Base-by-base conservation (phyloP, 106 monocot species). In the Triglochin maritima region DNA sequence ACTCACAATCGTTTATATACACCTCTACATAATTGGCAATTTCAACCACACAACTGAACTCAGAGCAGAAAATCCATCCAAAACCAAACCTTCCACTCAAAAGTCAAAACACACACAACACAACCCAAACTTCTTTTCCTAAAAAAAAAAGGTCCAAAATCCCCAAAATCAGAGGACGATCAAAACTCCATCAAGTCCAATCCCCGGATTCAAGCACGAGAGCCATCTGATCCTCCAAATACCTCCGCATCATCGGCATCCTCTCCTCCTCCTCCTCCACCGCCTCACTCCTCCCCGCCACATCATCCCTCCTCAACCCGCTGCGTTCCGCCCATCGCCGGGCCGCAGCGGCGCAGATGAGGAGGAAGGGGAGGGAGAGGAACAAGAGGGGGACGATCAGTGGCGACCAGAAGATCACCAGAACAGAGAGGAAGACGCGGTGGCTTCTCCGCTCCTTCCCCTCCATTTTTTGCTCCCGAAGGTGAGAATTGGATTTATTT, bases 291-390 rank as follows among this genome's bases (percentile, higher is more conserved):
- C 41, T 41, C 51, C 11, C 51, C 3, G 49, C 16, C 4, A 9
- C 14, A 29, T 52, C 44, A 17, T 5, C 47, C 66, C 52, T 51
- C 43, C 66, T 53, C 17, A 11, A 29, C 50, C 50, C 52, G 9
- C 52, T 11, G 7, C 52, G 1, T 0, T 11, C 41, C 9, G 49
- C 29, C 51, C 50, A 29, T 3, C 17, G 49, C 49, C 66, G 50
- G 17, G 66, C 49, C 10, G 17, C 52, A 52, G 66, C 53, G 53
- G 53, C 43, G 63, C 11, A 50, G 66, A 29, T 43, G 42, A 66
- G 49, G 41, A 66, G 66, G 50, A 66, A 66, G 16, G 66, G 66
- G 17, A 66, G 42, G 17, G 66, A 66, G 66, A 66, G 66, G 52
- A 50, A 43, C 51, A 66, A 52, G 66, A 66, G 66, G 11, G 66